A percentile compares a stretch with the other conserved stretches of the same genome.
Evolutionary conservation across 2,329 filamentous ascomycete species (phyloP).

Genomic region (Aspergillus oerlinghausenensis): DNA sequence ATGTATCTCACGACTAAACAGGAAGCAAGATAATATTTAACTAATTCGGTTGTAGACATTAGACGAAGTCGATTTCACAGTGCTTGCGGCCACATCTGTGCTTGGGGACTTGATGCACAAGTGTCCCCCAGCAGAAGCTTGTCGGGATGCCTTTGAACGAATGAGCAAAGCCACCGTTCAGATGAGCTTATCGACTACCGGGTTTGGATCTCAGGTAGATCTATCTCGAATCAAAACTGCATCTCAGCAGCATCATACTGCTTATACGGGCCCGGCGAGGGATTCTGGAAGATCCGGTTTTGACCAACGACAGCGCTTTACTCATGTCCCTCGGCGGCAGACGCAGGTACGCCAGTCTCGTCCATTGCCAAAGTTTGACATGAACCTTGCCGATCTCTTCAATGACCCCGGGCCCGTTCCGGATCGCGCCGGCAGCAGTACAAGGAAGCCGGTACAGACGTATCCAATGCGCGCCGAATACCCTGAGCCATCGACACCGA

Average conservation of each 20-base stretch:
- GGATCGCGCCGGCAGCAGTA: constrained; percentile 30
- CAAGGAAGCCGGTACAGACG: constrained; percentile 22
- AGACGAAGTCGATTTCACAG: constrained; percentile 97
- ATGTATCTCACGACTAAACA: constrained; percentile 36
- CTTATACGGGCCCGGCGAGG: constrained; percentile 10
- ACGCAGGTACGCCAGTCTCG: constrained; percentile 36
- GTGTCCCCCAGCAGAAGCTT: constrained; percentile 90
- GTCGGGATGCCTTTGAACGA: constrained; percentile 87
- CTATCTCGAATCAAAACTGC: constrained; percentile 19
- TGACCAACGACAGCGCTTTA: constrained; percentile 19
- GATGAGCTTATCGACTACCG: constrained; percentile 85
- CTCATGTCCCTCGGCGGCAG: constrained; percentile 26
- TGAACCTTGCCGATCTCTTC: constrained; percentile 52
- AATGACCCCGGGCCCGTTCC: constrained; percentile 39
- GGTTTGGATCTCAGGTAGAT: constrained; percentile 58
- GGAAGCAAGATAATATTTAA: constrained; percentile 7
- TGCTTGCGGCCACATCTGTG: constrained; percentile 87
- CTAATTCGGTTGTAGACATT: constrained; percentile 53
- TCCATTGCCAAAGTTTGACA: constrained; percentile 55
- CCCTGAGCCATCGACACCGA: constrained; percentile 20
- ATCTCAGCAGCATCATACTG: constrained; percentile 11
- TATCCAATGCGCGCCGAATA: constrained; percentile 21
- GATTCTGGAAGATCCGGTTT: constrained; percentile 8
- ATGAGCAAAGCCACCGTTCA: constrained; percentile 94
- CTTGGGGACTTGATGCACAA: constrained; percentile 89